These are phyloP conservation scores for Colletotrichum filicis DNA, from an alignment of 2,329 filamentous ascomycete genomes.

Conservation along the genomic window DNA sequence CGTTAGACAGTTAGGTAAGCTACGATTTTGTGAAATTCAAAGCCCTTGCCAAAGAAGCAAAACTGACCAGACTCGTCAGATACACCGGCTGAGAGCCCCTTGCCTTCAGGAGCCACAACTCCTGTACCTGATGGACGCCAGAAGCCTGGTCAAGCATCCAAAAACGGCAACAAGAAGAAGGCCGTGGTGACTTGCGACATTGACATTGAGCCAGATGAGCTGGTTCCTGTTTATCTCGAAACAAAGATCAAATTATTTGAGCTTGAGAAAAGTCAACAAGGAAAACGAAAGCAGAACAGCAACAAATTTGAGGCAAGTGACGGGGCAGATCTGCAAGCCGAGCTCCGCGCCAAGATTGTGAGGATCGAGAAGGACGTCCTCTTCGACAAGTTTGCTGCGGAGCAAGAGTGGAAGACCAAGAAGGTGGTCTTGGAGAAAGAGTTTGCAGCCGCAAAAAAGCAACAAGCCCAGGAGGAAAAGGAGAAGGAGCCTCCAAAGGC, in stretches of 20 bases:
- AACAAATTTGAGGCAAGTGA: constrained; percentile 45
- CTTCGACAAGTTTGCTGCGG: constrained; percentile 75
- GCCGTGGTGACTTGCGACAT: constrained; percentile 66
- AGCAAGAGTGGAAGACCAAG: constrained; percentile 72
- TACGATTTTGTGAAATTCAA: not conserved
- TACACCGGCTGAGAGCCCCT: constrained; percentile 60
- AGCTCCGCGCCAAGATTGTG: constrained; percentile 78
- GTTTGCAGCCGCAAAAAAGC: constrained; percentile 61
- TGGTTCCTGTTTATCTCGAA: constrained; percentile 81
- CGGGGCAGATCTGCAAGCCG: constrained; percentile 67
- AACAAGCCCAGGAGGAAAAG: constrained; percentile 46
- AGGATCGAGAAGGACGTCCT: constrained; percentile 82
- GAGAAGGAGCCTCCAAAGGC: constrained; percentile 33
- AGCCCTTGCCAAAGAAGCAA: not conserved
- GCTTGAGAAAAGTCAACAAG: constrained; percentile 62
- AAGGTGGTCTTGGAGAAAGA: constrained; percentile 71
- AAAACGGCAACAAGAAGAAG: constrained; percentile 51
- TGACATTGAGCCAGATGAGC: constrained; percentile 79
- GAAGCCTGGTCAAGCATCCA: constrained; percentile 19
- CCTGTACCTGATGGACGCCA: constrained; percentile 49
- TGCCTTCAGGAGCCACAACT: constrained; percentile 61
- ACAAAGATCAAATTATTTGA: constrained; percentile 77
- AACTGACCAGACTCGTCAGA: constrained; percentile 45
- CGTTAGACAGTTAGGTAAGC: constrained; percentile 49
- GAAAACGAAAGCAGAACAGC: constrained; percentile 54